These are phyloP conservation scores for Periconia sp. DNA, from an alignment of 2,329 filamentous ascomycete species.

Conservation along the genomic window DNA sequence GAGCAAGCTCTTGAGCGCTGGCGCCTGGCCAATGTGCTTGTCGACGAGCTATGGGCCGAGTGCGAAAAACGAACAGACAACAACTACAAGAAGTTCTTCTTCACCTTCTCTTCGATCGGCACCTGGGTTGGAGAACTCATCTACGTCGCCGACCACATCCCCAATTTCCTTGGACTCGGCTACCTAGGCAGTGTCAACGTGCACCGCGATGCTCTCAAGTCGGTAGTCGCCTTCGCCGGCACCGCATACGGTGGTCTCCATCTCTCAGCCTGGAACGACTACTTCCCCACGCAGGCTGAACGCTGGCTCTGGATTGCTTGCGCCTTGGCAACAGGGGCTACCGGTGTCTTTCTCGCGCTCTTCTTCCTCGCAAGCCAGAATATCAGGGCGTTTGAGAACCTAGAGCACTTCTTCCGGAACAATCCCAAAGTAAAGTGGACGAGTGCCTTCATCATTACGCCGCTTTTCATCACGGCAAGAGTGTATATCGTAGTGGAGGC, in stretches of 20 bases:
- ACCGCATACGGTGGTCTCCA: constrained; percentile 36
- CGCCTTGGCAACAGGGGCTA: constrained; percentile 27
- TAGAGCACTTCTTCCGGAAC: constrained; percentile 24
- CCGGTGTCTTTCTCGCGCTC: constrained; percentile 29
- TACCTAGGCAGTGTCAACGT: constrained; percentile 30
- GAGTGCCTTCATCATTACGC: constrained; percentile 14
- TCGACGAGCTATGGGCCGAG: constrained; percentile 21
- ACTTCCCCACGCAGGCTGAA: constrained; percentile 30
- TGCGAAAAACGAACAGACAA: constrained; percentile 18
- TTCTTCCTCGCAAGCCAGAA: constrained; percentile 27
- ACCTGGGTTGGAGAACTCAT: constrained; percentile 25
- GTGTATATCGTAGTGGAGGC: constrained; percentile 34
- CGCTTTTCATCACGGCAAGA: constrained; percentile 26
- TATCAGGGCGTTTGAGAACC: constrained; percentile 15
- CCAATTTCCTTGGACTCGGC: constrained; percentile 25
- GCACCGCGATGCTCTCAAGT: constrained; percentile 23
- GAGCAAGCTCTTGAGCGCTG: constrained; percentile 18
- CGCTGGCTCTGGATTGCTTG: constrained; percentile 32
- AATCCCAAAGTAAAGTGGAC: constrained; percentile 13
- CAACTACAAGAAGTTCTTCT: constrained; percentile 29
- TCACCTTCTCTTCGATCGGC: constrained; percentile 24
- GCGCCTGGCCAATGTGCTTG: constrained; percentile 18
- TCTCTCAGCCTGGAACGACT: constrained; percentile 35
- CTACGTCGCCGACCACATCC: constrained; percentile 21
- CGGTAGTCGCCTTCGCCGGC: constrained; percentile 28